Conservation (phyloP, 768 basidiomycete species). For the Pisolithus tinctorius region DNA sequence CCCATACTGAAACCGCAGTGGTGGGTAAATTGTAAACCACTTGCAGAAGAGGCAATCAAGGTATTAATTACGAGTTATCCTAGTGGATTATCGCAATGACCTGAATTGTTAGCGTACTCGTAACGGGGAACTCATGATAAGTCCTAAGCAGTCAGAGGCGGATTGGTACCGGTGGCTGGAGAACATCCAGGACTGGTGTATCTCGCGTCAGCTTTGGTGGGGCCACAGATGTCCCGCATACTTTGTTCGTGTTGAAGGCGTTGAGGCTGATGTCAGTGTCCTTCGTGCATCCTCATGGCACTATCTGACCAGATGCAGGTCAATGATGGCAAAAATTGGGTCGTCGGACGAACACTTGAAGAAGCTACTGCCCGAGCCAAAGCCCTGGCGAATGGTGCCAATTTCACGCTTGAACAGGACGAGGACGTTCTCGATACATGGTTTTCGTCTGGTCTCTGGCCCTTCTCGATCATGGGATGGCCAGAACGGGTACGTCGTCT, state of each 20-base stretch:
- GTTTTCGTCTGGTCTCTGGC: slow-evolving; percentile 98
- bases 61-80: slow-evolving; percentile 31
- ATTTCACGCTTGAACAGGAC: slow-evolving; percentile 83
- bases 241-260: slow-evolving; percentile 79
- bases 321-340: slow-evolving; percentile 79
- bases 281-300: neutral
- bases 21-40: slow-evolving; percentile 93
- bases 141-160: slow-evolving; percentile 78
- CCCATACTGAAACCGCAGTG: slow-evolving; percentile 95
- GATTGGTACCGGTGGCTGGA: slow-evolving; percentile 98
- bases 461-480: slow-evolving; percentile 97
- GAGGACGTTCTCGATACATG: slow-evolving; percentile 98
- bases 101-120: slow-evolving; percentile 59
- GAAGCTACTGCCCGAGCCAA: slow-evolving; percentile 76
- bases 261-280: slow-evolving; percentile 52
- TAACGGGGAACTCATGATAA: slow-evolving; percentile 79
- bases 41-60: slow-evolving; percentile 86
- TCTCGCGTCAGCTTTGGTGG: slow-evolving; percentile 99
- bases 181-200: slow-evolving; percentile 96
- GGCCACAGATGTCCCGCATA: slow-evolving; percentile 96
- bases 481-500: slow-evolving; percentile 64
- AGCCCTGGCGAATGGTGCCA: slow-evolving; percentile 54
- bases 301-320: slow-evolving; percentile 29
- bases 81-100: neutral
- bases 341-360: slow-evolving; percentile 73